phyloP scores from a whole-genome alignment of 202 grass and related monocot species.

The Hordeum pubiflorum region DNA sequence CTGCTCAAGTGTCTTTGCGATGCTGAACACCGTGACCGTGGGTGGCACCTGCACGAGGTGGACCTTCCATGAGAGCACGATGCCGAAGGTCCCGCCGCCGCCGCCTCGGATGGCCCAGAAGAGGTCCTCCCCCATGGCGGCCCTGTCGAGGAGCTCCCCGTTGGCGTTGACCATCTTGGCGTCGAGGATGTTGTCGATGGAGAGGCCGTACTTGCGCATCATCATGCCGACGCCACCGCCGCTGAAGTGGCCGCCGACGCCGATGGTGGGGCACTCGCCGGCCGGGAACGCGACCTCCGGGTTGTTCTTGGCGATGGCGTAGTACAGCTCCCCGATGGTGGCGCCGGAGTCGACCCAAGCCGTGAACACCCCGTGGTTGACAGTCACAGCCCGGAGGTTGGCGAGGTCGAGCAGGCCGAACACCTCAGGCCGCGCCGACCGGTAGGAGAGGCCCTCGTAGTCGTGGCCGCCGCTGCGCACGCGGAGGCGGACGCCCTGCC shows the following conservation, averaged over 20 bases:
- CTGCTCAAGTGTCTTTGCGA: not conserved
- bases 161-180: slow-evolving; percentile 19
- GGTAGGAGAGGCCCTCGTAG: not conserved
- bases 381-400: not conserved
- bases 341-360: not conserved
- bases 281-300: slow-evolving; percentile 21
- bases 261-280: slow-evolving; percentile 36
- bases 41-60: not conserved
- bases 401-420: not conserved
- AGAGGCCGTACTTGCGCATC: slow-evolving; percentile 22
- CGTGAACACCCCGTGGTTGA: not conserved
- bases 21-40: not conserved
- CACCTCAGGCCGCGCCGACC: not conserved
- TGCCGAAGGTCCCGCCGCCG: not conserved
- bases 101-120: not conserved
- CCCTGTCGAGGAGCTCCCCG: slow-evolving; percentile 14
- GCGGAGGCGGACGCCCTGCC: not conserved
- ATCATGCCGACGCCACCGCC: slow-evolving; percentile 35
- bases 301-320: not conserved
- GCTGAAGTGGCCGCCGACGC: slow-evolving; percentile 32
- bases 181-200: not conserved
- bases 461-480: not conserved
- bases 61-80: not conserved
- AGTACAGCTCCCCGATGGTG: not conserved
- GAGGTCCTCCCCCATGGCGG: slow-evolving; percentile 19